Percentiles rank a stretch among this genome's conserved stretches.
These are phyloP conservation scores for Aureobasidium melanogenum DNA, from an alignment of 2,329 filamentous ascomycete genomes.

Conservation along the genomic window DNA sequence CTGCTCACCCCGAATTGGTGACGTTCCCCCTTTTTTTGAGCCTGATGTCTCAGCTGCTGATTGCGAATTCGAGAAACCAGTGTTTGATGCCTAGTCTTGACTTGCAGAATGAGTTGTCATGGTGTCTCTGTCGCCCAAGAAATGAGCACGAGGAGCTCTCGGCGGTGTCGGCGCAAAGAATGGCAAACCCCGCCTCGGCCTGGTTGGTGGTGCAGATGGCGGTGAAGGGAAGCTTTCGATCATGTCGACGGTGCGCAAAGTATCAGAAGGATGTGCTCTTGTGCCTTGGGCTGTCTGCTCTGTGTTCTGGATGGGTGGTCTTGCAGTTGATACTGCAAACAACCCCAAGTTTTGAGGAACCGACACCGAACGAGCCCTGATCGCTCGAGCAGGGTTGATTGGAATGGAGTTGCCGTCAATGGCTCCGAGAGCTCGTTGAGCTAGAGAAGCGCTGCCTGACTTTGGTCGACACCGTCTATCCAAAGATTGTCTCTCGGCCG, in stretches of 20 bases:
- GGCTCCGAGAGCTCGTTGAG: constrained; percentile 18
- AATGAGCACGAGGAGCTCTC: background rate
- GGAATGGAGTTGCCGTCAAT: constrained; percentile 18
- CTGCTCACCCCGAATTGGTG: constrained; percentile 18
- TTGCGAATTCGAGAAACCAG: no score
- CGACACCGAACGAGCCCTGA: constrained; percentile 15
- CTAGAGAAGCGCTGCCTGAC: constrained; percentile 12
- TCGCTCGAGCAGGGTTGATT: constrained; percentile 16
- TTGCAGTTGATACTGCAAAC: background rate
- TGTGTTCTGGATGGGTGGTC: background rate
- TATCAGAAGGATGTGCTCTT: constrained; percentile 11
- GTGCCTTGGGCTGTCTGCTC: background rate
- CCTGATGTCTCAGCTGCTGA: background rate
- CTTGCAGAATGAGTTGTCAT: background rate
- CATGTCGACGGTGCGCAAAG: constrained; percentile 18
- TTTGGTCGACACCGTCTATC: background rate
- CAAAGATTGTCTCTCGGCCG: background rate
- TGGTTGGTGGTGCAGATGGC: constrained; percentile 16
- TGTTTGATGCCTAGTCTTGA: background rate
- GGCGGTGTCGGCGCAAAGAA: background rate
- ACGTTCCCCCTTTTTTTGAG: background rate
- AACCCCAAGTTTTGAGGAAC: constrained; percentile 5
- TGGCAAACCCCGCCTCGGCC: constrained; percentile 15
- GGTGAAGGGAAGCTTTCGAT: constrained; percentile 20
- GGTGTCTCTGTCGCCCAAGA: background rate